Evolutionary conservation across 306 rosid species (phyloP).

Genomic region (Quercus rubra): DNA sequence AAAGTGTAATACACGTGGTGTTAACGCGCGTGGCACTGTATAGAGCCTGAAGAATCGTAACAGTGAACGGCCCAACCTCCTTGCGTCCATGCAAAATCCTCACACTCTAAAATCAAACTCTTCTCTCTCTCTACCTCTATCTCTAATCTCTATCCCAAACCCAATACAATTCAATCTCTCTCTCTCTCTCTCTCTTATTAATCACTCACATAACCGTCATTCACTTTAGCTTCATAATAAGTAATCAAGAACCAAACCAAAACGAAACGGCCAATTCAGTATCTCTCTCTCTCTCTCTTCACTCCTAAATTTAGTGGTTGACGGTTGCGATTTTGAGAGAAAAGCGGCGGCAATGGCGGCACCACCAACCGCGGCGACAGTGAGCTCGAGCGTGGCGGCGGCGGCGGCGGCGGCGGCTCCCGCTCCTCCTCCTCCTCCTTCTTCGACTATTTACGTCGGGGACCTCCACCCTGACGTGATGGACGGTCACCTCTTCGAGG

Average conservation of each 20-base stretch:
- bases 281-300: too few relatives aligned
- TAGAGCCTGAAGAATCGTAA: neutral
- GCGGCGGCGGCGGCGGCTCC: conserved; percentile 16
- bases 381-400: conserved; percentile 19
- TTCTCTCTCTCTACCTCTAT: conserved; percentile 4
- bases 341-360: conserved; percentile 48
- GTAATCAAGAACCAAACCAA: too few relatives aligned
- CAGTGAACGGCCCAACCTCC: conserved; percentile 45
- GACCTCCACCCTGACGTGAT: conserved; percentile 64
- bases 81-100: conserved; percentile 54
- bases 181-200: neutral
- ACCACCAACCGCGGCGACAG: conserved; percentile 21
- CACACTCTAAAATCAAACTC: conserved; percentile 1
- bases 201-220: neutral
- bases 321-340: too few relatives aligned
- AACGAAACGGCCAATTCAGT: too few relatives aligned
- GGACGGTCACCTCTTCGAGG: conserved; percentile 48
- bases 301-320: too few relatives aligned
- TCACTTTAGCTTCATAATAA: too few relatives aligned
- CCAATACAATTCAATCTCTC: conserved; percentile 4
- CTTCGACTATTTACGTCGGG: conserved; percentile 69
- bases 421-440: too few relatives aligned
- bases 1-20: conserved; percentile 21
- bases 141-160: conserved; percentile 12
- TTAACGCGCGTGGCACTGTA: conserved; percentile 14